Evolutionary conservation across 768 basidiomycete genomes (phyloP).

Genomic region (Suillus ampliporus): DNA sequence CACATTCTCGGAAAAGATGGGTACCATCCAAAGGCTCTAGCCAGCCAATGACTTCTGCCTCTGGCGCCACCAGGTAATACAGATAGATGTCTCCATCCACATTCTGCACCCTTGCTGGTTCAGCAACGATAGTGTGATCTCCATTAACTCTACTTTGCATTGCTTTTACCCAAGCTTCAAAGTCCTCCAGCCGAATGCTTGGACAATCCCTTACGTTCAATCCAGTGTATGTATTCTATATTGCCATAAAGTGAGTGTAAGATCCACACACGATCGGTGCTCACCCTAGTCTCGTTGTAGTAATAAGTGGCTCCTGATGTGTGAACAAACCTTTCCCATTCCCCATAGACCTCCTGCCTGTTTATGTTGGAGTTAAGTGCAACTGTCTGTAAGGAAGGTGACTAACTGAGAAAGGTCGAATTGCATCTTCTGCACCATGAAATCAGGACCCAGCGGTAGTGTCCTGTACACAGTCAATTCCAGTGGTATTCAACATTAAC

Average conservation of each 20-base stretch:
- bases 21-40: background rate
- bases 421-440: background rate
- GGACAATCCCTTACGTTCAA: background rate
- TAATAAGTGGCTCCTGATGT: background rate
- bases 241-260: background rate
- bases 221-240: background rate
- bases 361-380: no score
- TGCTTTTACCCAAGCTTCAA: background rate
- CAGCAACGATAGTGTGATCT: background rate
- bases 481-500: background rate
- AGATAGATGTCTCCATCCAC: background rate
- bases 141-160: no score
- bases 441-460: background rate
- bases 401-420: background rate
- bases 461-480: background rate
- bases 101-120: background rate
- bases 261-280: background rate
- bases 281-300: constrained; percentile 2
- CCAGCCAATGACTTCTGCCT: background rate
- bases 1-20: background rate
- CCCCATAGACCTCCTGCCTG: background rate
- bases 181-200: background rate
- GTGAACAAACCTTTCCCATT: background rate
- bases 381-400: background rate
- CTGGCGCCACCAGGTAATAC: background rate